Evolutionary conservation across 352 stramenopile species (phyloP).

Genomic region (Globisporangium solare): DNA sequence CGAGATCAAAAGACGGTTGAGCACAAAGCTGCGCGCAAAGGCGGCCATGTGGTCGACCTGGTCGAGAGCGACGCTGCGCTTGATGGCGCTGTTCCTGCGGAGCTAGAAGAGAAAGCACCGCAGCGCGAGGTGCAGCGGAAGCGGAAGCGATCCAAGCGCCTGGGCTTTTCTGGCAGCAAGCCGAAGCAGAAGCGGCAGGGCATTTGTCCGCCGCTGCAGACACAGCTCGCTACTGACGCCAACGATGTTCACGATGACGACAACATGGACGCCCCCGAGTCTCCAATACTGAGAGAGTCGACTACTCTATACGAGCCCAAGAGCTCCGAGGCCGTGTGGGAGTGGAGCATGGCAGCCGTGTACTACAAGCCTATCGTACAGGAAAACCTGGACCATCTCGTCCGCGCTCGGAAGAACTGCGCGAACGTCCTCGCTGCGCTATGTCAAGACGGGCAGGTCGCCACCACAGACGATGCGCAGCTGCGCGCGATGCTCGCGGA

Average conservation of each 20-base stretch:
- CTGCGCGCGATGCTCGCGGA: slow-evolving; percentile 42
- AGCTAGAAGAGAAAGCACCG: not conserved
- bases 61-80: not conserved
- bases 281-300: slow-evolving; percentile 37
- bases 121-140: slow-evolving; percentile 15
- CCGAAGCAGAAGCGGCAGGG: slow-evolving; percentile 16
- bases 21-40: not conserved
- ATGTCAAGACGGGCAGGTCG: slow-evolving; percentile 17
- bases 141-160: slow-evolving; percentile 44
- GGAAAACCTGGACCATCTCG: slow-evolving; percentile 50
- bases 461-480: slow-evolving; percentile 25
- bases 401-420: slow-evolving; percentile 41
- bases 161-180: slow-evolving; percentile 23
- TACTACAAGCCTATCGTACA: slow-evolving; percentile 56
- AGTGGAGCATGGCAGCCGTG: slow-evolving; percentile 52
- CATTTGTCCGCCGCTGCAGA: slow-evolving; percentile 15
- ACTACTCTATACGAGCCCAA: slow-evolving; percentile 38
- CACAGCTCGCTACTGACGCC: slow-evolving; percentile 20
- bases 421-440: slow-evolving; percentile 39
- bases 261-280: slow-evolving; percentile 21
- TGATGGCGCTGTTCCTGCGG: not conserved
- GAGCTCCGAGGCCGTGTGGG: slow-evolving; percentile 35
- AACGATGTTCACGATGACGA: slow-evolving; percentile 9
- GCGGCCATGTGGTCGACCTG: not conserved
- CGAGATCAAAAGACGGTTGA: not conserved